Conservation (phyloP, 306 rosid species). For the Quillaja saponaria region DNA sequence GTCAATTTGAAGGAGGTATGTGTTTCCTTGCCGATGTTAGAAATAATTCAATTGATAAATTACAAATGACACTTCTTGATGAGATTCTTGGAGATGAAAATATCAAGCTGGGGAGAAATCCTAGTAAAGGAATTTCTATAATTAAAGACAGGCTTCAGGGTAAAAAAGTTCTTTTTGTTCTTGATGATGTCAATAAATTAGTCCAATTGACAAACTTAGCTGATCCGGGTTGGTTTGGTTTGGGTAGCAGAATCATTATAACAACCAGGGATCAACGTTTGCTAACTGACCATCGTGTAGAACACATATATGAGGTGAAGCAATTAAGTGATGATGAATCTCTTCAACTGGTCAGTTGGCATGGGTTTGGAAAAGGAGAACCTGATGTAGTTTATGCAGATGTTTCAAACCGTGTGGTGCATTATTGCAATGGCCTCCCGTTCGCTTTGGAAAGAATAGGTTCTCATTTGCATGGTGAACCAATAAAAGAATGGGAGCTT, state of each 20-base stretch:
- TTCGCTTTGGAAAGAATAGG: background rate
- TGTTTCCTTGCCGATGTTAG: conserved; percentile 23
- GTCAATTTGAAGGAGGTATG: background rate
- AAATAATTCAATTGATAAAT: background rate
- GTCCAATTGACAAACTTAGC: background rate
- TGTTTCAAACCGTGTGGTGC: background rate
- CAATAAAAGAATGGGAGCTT: too few relatives aligned
- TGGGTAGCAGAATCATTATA: conserved; percentile 13
- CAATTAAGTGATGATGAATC: background rate
- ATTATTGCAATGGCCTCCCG: background rate
- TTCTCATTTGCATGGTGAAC: too few relatives aligned
- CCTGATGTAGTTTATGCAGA: background rate
- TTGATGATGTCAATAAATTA: conserved; percentile 10
- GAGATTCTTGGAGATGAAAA: background rate
- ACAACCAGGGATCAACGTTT: conserved; percentile 4
- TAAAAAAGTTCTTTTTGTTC: conserved; percentile 5
- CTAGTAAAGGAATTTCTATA: background rate
- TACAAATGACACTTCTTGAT: conserved; percentile 1
- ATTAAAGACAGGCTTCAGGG: background rate
- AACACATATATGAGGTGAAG: background rate
- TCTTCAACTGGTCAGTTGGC: background rate
- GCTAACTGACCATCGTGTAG: background rate
- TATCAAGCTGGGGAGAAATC: background rate
- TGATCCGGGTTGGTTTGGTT: conserved; percentile 19
- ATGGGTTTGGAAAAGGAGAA: background rate